A percentile compares a stretch with the other conserved stretches of the same genome.
phyloP scores from a whole-genome alignment of 169 alveolate genomes.

The Cryptosporidium tyzzeri region DNA sequence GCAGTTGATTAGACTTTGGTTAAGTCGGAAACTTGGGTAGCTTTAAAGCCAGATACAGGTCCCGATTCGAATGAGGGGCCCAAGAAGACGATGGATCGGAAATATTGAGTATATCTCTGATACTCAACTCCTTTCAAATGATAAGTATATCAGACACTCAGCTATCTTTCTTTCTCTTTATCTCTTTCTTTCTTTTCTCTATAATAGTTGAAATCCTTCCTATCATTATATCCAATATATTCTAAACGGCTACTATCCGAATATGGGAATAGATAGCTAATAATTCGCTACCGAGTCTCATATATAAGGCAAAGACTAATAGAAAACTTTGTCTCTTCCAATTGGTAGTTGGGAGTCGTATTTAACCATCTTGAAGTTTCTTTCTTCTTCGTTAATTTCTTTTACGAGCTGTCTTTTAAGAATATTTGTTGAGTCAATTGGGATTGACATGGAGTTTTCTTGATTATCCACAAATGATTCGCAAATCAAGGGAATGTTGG shows the following conservation, averaged over 20 bases:
- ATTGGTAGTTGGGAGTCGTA: constrained; percentile 43
- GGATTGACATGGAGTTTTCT: constrained; percentile 8
- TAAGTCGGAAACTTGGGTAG: neutral
- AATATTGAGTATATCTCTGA: neutral
- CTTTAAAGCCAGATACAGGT: neutral
- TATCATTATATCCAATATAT: neutral
- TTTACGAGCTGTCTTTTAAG: constrained; percentile 36
- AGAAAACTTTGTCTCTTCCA: constrained; percentile 13
- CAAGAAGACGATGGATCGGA: neutral
- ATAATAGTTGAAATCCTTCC: neutral
- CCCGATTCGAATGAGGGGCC: neutral
- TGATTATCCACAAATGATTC: constrained; percentile 10
- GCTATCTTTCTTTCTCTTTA: neutral
- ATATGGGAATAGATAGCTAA: neutral
- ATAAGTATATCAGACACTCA: neutral
- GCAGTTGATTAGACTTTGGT: neutral
- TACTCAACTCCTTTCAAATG: too few relatives aligned
- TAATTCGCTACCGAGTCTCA: neutral
- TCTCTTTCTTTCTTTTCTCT: neutral
- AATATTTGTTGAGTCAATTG: neutral
- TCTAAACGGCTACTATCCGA: neutral
- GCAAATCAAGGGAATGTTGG: neutral
- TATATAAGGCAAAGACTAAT: neutral
- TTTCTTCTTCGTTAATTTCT: constrained; percentile 36
- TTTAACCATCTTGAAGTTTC: constrained; percentile 23